phyloP scores from a whole-genome alignment of 129 eudicot genomes.

The Centella asiatica region DNA sequence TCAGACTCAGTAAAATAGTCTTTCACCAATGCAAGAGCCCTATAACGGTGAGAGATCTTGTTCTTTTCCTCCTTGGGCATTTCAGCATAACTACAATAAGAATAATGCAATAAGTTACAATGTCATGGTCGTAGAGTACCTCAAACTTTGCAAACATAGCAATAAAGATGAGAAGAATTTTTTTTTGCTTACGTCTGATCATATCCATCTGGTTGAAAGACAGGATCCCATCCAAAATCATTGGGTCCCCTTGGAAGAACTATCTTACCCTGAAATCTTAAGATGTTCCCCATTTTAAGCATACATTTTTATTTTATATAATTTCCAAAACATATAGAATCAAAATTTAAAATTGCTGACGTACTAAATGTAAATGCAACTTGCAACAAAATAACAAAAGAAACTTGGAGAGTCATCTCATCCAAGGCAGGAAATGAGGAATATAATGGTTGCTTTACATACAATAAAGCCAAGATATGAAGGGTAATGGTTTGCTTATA shows the following conservation, averaged over 20 bases:
- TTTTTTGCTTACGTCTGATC: conserved; percentile 53
- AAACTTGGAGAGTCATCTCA: neutral
- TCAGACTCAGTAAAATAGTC: conserved; percentile 75
- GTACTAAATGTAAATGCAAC: neutral
- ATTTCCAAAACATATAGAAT: neutral
- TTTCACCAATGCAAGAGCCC: conserved; percentile 80
- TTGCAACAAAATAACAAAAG: neutral
- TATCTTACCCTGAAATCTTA: conserved; percentile 62
- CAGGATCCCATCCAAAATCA: conserved; percentile 95
- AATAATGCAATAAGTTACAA: neutral
- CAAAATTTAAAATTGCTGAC: neutral
- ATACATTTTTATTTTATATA: neutral
- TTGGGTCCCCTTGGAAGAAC: conserved; percentile 92
- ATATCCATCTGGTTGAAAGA: conserved; percentile 86
- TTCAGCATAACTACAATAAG: conserved; percentile 67
- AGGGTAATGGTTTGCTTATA: too few relatives aligned
- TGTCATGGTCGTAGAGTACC: neutral
- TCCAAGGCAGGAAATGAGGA: too few relatives aligned
- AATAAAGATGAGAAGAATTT: neutral
- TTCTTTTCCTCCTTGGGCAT: conserved; percentile 89
- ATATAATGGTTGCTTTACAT: too few relatives aligned
- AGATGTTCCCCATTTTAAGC: too few relatives aligned
- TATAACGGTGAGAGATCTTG: conserved; percentile 76
- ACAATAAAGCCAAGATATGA: too few relatives aligned
- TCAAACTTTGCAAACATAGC: neutral